Evolutionary conservation across 495 filamentous ascomycete species (phyloP).

Genomic region (Lepraria neglecta): DNA sequence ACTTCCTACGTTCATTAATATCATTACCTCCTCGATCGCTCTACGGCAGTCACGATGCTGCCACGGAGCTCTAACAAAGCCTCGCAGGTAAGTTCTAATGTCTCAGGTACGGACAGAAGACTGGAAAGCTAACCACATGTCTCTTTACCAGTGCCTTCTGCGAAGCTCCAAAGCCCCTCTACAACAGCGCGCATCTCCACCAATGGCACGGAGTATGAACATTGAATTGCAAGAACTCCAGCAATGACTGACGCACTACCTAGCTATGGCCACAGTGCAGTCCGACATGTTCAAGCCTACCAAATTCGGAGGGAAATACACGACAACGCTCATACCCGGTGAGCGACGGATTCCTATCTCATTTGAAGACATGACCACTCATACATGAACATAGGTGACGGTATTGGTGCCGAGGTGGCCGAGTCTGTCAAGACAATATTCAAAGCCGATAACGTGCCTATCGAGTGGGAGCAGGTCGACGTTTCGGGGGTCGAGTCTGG

Average conservation of each 20-base stretch:
- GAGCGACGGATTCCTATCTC: constrained; percentile 25
- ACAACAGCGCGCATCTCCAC: constrained; percentile 33
- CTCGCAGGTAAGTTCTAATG: constrained; percentile 31
- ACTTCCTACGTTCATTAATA: neutral
- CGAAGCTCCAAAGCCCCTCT: constrained; percentile 38
- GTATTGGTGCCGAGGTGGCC: constrained; percentile 95
- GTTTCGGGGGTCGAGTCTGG: constrained; percentile 87
- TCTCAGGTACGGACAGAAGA: neutral
- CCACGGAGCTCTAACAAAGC: constrained; percentile 14
- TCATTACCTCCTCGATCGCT: neutral
- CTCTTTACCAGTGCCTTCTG: constrained; percentile 37
- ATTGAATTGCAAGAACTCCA: neutral
- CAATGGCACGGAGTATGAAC: constrained; percentile 42
- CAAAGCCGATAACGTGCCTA: constrained; percentile 97
- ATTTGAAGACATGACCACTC: constrained; percentile 11
- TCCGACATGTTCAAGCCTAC: constrained; percentile 95
- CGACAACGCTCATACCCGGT: constrained; percentile 94
- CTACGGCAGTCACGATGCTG: constrained; percentile 15
- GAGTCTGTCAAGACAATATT: constrained; percentile 98
- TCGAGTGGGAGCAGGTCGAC: constrained; percentile 98
- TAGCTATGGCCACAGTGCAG: constrained; percentile 66
- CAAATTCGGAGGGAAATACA: constrained; percentile 99
- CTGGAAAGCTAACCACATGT: neutral
- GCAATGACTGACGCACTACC: neutral
- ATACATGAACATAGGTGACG: constrained; percentile 57